Base-by-base conservation (phyloP, 106 monocot species). In the Chionographis japonica region DNA sequence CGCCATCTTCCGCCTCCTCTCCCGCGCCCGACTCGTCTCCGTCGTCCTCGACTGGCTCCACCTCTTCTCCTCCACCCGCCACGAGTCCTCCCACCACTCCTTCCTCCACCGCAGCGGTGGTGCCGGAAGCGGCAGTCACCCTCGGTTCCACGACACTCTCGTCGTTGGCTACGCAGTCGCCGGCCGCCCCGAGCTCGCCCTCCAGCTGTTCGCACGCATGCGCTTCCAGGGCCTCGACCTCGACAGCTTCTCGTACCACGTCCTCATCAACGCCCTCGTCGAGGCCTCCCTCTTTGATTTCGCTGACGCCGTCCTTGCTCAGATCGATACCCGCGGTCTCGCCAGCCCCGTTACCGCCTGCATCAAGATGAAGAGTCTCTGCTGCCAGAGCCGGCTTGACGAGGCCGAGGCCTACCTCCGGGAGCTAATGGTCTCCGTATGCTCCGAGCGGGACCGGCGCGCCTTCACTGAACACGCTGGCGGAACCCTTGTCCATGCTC, bases 161-260 rank as follows among this genome's bases (percentile, higher is more conserved):
- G 82, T 89, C 12, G 56, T 95, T 6, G 89, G 86, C 17, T 91
- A 91, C 57, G 63, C 89, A 2, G 84, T 92, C 38, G 81, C 86
- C 10, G 88, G 84, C 15, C 55, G 74, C 10, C 76, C 86, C 20
- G 88, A 86, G 62, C 76, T 72, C 8, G 88, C 89, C 16, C 86
- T 95, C 58, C 68, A 63, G 64, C 62, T 81, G 41, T 57, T 88
- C 40, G 81, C 77, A 5, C 60, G 61, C 52, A 91, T 95, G 91
- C 85, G 94, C 3, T 95, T 86, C 70, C 72, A 65, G 55, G 94
- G 94, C 42, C 74, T 89, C 58, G 86, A 95, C 70, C 86, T 91
- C n/a, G 75, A 84, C 55, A 17, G 72, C 20, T 84, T 92, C 74
- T 72, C 86, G 43, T 92, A 84, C 61, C 81, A 88, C 41, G 80